These are phyloP conservation scores for Pichia cabralensis DNA, from an alignment of 805 yeast genomes.

Conservation along the genomic window DNA sequence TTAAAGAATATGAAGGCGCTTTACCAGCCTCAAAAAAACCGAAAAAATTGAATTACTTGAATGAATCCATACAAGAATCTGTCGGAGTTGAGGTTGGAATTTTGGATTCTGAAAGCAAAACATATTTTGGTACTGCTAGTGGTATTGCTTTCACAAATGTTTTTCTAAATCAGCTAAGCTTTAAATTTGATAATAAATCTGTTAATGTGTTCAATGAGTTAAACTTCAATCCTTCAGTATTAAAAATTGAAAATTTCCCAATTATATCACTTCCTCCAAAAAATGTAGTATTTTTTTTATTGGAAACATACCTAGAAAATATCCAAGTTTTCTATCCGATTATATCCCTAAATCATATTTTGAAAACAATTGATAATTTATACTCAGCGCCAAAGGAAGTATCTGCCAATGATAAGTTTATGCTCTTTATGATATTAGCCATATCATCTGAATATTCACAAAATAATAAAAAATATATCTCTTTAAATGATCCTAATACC, in stretches of 20 bases:
- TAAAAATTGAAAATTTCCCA: background rate
- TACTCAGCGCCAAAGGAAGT: background rate
- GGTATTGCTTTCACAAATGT: background rate
- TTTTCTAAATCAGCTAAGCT: background rate
- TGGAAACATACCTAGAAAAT: background rate
- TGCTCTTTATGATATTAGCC: background rate
- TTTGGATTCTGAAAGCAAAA: background rate
- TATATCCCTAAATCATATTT: background rate
- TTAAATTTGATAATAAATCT: background rate
- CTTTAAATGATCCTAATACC: background rate
- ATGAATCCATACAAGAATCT: too few relatives aligned
- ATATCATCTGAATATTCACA: background rate
- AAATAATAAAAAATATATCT: background rate
- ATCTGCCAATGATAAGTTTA: background rate
- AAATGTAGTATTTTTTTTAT: background rate
- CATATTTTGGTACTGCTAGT: conserved; percentile 1
- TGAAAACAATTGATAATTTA: background rate
- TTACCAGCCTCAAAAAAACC: too few relatives aligned
- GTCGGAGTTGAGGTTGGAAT: background rate
- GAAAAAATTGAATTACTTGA: too few relatives aligned
- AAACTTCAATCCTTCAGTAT: background rate
- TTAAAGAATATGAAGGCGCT: too few relatives aligned
- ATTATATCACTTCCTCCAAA: background rate
- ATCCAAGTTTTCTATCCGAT: background rate
- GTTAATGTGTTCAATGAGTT: background rate